Evolutionary conservation across 176 grass and related monocot species (phyloP), one percentile per base, ranked within the genome.

Genomic region (Eragrostis nindensis): DNA sequence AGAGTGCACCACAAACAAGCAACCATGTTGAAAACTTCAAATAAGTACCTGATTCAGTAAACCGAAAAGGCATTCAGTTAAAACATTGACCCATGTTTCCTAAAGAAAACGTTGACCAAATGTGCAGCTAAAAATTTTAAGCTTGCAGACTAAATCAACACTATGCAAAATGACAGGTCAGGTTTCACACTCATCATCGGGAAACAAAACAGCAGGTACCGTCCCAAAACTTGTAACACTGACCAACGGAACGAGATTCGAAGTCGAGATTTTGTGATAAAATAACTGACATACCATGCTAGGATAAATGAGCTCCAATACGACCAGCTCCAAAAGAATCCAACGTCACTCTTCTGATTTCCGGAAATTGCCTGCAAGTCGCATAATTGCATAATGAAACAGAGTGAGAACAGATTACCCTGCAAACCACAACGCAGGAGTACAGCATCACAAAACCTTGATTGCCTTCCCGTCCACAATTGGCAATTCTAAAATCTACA

Each of bases 231-330:
- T 17, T 3, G 4, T 4, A 62, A 49, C 7, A 52, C 21, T 43
- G 10, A 46, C 18, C 22, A 75, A 16, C 11, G 21, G 24, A 29
- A 62, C 5, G 56, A 59, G n/a, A 78, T n/a, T 25, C 32, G 36
- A 61, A 78, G 18, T 49, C 8, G n/a, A 30, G 45, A 15, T 44
- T 30, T 68, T 38, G 59, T n/a, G n/a, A n/a, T n/a, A n/a, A 66
- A 36, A 43, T 69, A 18, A 69, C 4, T 0, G 15, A 12, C 46
- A 71, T 98, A 95, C 95, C 95, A 98, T 86, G 86, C 86, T 71
- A 95, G 88, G 69, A 93, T 77, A 87, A 98, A 98, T n/a, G 92
- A 82, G 74, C 95, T 98, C 95, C 95, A 98, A 75, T 94, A 95
- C 38, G 95, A 93, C 88, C 90, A 94, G 66, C 92, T 95, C 95